Base-by-base conservation (phyloP, 306 rosid species). In the Trifolium subterraneum region DNA sequence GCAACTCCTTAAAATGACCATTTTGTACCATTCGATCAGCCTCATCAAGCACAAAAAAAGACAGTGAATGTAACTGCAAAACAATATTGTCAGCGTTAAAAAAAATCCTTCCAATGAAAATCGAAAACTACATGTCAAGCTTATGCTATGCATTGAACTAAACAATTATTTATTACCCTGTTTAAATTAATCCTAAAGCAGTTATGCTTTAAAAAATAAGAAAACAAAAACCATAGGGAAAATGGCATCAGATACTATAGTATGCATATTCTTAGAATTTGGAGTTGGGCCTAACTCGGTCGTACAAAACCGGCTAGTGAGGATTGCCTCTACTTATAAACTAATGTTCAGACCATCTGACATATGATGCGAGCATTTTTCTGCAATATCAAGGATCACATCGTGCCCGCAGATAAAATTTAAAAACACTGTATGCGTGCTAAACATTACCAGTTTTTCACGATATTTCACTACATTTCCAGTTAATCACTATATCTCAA, bases 11-110 rank as follows among this genome's bases (percentile, higher is more conserved):
- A 73, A 92, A 94, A 84, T 94, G 97, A 29, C 97, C 99, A 71
- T 77, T 84, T 81, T 94, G 89, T 73, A 92, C 86, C 99, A 94
- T 94, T 67, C 95, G 89, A 86, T 94, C 97, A 79, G 99, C 99
- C 87, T 94, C 99, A 19, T 94, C 99, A 72, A 94, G 88, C 76
- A 94, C 97, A 82, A 94, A 92, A 79, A 92, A 94, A 66, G 97
- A 94, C 90, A 94, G 39, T 1, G 89, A 87, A 80, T 94, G 97
- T 73, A 92, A 84, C 99, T 94, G 90, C 84, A 88, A 83, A 84
- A 82, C 73, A 70, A 78, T 68, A 74, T 58, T 67, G 59, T 14
- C 41, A 2, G 56, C 41, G 52, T 82, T 9, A 74, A 71, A 81
- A 79, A 79, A n/a, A n/a, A 47, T 10, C 55, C 18, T 16, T 78